A percentile compares a stretch with the other conserved stretches of the same genome.
Evolutionary conservation across 352 stramenopile genomes (phyloP).

Genomic region (Phytophthora europaea): DNA sequence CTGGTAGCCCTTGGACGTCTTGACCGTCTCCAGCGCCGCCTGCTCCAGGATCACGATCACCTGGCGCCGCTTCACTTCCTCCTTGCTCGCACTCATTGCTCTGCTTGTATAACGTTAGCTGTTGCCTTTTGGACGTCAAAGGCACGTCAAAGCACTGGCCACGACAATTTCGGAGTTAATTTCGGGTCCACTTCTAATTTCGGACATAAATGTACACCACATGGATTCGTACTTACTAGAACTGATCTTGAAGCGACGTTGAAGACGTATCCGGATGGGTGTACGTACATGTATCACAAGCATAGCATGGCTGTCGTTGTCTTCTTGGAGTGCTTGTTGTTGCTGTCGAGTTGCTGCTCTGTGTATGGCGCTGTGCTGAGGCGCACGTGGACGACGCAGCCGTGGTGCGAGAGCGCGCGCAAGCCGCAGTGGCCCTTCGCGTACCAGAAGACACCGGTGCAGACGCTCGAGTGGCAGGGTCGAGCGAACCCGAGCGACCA

Average conservation of each 20-base stretch:
- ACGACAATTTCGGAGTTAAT: not conserved
- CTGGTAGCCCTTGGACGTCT: slow-evolving; percentile 99
- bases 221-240: slow-evolving; percentile 3
- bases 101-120: not conserved
- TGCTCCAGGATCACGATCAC: slow-evolving; percentile 99
- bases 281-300: slow-evolving; percentile 4
- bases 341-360: not conserved
- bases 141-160: slow-evolving; percentile 25
- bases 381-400: slow-evolving; percentile 88
- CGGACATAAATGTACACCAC: not conserved
- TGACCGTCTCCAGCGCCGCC: slow-evolving; percentile 99
- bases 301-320: not conserved
- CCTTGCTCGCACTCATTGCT: slow-evolving; percentile 57
- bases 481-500: slow-evolving; percentile 90
- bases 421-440: slow-evolving; percentile 94
- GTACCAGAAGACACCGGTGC: slow-evolving; percentile 86
- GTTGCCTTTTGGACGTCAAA: not conserved
- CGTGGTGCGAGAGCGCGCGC: slow-evolving; percentile 89
- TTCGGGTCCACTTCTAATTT: not conserved
- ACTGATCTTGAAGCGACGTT: slow-evolving; percentile 33
- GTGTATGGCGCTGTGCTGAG: slow-evolving; percentile 69
- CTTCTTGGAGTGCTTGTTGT: slow-evolving; percentile 5
- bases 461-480: slow-evolving; percentile 91
- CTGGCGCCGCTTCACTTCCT: slow-evolving; percentile 86
- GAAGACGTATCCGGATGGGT: not conserved